Evolutionary conservation across 2,329 filamentous ascomycete species (phyloP).

Genomic region (Botrytis tulipae): DNA sequence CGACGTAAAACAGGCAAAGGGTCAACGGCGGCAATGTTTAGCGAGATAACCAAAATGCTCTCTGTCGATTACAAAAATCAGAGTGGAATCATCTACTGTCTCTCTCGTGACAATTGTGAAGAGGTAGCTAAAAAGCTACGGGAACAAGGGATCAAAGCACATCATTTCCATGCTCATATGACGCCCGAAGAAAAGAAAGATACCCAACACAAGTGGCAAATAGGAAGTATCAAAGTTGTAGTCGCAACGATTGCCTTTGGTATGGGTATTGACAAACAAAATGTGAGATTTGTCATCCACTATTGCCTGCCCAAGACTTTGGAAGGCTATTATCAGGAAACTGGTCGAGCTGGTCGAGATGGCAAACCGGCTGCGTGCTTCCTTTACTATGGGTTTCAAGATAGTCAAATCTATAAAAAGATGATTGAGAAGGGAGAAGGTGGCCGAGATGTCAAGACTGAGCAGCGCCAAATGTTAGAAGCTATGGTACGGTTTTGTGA

Average conservation of each 20-base stretch:
- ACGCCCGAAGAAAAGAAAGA: slow-evolving; percentile 62
- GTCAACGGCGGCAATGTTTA: slow-evolving; percentile 36
- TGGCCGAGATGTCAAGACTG: slow-evolving; percentile 73
- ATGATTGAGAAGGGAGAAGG: slow-evolving; percentile 85
- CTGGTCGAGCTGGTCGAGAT: slow-evolving; percentile 89
- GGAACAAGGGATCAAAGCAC: slow-evolving; percentile 65
- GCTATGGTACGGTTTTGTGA: slow-evolving; percentile 86
- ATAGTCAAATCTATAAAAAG: slow-evolving; percentile 69
- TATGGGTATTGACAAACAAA: slow-evolving; percentile 99
- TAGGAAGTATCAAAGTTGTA: slow-evolving; percentile 76
- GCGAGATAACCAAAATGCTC: slow-evolving; percentile 64
- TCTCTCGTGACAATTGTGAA: slow-evolving; percentile 82
- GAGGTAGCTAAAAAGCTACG: slow-evolving; percentile 68
- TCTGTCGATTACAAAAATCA: slow-evolving; percentile 64
- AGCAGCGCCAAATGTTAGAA: slow-evolving; percentile 81
- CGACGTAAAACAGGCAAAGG: slow-evolving; percentile 48
- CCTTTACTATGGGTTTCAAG: slow-evolving; percentile 80
- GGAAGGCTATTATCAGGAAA: slow-evolving; percentile 98
- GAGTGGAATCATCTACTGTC: slow-evolving; percentile 89
- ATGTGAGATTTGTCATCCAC: slow-evolving; percentile 96
- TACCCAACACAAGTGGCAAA: slow-evolving; percentile 82
- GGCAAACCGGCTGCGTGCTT: slow-evolving; percentile 85
- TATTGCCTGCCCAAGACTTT: slow-evolving; percentile 90
- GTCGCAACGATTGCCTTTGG: slow-evolving; percentile 98
- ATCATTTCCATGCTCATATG: slow-evolving; percentile 85